Evolutionary conservation across 140 eudicot species (phyloP).

Genomic region (Erigeron philadelphicus): DNA sequence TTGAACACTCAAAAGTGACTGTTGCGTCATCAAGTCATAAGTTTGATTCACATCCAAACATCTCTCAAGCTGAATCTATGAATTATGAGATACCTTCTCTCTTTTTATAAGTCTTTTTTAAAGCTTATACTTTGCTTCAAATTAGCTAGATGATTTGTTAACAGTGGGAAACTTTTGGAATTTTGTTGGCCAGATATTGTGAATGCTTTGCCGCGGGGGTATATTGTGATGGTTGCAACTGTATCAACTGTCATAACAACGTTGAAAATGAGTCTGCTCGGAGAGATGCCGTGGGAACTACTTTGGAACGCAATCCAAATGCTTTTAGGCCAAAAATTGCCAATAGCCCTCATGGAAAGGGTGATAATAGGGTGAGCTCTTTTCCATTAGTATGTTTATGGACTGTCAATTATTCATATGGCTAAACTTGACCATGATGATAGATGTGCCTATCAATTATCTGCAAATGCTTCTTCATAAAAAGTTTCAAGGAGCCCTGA

Average conservation of each 20-base stretch:
- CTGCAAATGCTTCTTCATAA: neutral
- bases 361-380: conserved; percentile 55
- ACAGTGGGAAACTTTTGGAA: neutral
- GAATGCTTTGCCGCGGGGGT: conserved; percentile 96
- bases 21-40: neutral
- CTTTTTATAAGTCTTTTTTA: neutral
- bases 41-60: neutral
- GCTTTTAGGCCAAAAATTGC: conserved; percentile 97
- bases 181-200: conserved; percentile 67
- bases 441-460: neutral
- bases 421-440: neutral
- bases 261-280: conserved; percentile 80
- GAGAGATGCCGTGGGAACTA: conserved; percentile 78
- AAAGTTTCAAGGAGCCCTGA: too few relatives aligned
- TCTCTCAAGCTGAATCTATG: neutral
- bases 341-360: conserved; percentile 79
- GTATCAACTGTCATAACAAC: conserved; percentile 85
- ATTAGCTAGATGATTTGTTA: neutral
- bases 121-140: conserved; percentile 5
- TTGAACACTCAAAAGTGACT: neutral
- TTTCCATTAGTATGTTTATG: neutral
- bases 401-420: neutral
- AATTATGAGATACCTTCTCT: neutral
- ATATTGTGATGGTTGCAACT: conserved; percentile 99
- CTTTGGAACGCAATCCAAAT: conserved; percentile 93